Percentiles rank a stretch among this genome's conserved stretches.
Evolutionary conservation across 192 early-diverging fungal species (phyloP).

Genomic region (Mycoemilia scoparia): DNA sequence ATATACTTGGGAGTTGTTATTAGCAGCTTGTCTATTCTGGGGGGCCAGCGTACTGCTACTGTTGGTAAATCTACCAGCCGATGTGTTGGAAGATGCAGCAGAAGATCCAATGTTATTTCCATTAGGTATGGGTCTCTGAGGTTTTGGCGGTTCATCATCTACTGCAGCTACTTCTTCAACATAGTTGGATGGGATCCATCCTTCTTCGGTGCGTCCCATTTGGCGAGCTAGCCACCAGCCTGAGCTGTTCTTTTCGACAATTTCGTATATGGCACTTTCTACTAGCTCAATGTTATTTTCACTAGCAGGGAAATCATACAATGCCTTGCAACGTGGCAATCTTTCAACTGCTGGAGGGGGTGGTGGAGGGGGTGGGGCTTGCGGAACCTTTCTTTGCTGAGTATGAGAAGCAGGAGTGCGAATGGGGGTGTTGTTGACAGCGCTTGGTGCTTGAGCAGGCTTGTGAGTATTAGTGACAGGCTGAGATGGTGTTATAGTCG

Average conservation of each 20-base stretch:
- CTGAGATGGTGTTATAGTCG: constrained; percentile 4
- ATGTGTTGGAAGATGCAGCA: too few relatives aligned
- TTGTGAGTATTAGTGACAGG: neutral
- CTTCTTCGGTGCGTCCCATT: constrained; percentile 36
- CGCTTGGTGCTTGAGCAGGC: neutral
- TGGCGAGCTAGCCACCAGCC: constrained; percentile 35
- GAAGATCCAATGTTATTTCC: constrained; percentile 9
- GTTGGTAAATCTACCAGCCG: too few relatives aligned
- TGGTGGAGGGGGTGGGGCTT: constrained; percentile 37
- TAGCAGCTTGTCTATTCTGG: too few relatives aligned
- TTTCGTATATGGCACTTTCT: constrained; percentile 45
- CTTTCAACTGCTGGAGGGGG: constrained; percentile 28
- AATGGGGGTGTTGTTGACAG: constrained; percentile 3
- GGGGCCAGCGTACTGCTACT: too few relatives aligned
- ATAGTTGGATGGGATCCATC: constrained; percentile 70
- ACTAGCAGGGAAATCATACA: constrained; percentile 50
- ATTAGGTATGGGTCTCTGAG: constrained; percentile 10
- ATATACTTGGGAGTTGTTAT: constrained; percentile 1
- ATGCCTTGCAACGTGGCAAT: constrained; percentile 38
- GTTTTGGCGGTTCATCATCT: constrained; percentile 3
- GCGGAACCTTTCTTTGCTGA: neutral
- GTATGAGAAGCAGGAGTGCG: constrained; percentile 3
- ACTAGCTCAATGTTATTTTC: constrained; percentile 42
- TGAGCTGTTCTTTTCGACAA: constrained; percentile 41
- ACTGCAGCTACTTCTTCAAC: constrained; percentile 36